Base-by-base conservation (phyloP, 179 eudicot species). In the Actinidia arguta region DNA sequence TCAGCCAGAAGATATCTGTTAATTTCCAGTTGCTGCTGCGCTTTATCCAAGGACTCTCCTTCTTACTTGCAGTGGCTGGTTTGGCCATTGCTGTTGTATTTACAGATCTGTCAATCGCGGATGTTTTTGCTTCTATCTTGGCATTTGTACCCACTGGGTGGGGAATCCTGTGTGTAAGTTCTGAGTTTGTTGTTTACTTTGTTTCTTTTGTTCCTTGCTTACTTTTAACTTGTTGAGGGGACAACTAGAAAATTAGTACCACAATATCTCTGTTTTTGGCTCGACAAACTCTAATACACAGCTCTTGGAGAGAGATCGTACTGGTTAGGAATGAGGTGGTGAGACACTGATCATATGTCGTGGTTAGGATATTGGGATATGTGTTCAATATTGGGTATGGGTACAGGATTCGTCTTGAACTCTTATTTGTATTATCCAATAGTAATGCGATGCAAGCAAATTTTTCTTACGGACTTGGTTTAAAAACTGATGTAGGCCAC, bases 141-240 rank as follows among this genome's bases (percentile, higher is more conserved):
- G 99, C 98, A 69, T 97, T 97, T 85, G 59, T 97, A 76, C 98
- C 99, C 81, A 97, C 99, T 80, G 98, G 99, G 12, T 95, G 98
- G 98, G 95, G 92, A 75, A 92, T 97, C 81, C 96, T 97, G 27
- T 95, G 91, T 20, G 99, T 95, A 88, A 91, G 94, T 86, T 85
- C 79, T 68, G 36, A 42, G 59, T 61, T 54, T 10, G 8, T 51
- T 31, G 56, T 62, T 31, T 51, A 14, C 9, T 61, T 59, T 9
- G 2, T 50, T 58, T 39, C 8, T 25, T 18, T 46, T 81, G 50
- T 6, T 39, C 46, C 3, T 25, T 12, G 20, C 24, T 24, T 52
- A n/a, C 39, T 6, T 39, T 64, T 8, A 63, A 50, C 39, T 52
- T 50, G 4, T 50, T 50, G 48, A 47, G 42, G 58, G 39, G 63